These are phyloP conservation scores for Candida arabinofermentans DNA, from an alignment of 805 yeast genomes.

Conservation along the genomic window DNA sequence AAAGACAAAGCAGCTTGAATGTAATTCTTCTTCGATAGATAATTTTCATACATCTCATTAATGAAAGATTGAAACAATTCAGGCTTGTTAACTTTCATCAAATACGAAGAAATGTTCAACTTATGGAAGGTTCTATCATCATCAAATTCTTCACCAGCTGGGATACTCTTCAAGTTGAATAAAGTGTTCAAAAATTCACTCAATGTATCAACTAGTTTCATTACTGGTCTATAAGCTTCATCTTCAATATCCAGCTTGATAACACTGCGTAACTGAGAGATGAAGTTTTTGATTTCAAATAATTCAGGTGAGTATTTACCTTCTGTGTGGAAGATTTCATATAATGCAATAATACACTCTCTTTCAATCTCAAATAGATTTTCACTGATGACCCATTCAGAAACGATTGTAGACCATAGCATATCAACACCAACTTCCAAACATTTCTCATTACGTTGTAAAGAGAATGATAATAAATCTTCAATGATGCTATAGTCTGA, in stretches of 20 bases:
- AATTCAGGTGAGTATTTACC: constrained; percentile 50
- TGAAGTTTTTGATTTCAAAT: constrained; percentile 51
- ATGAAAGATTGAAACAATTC: constrained; percentile 78
- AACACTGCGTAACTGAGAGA: constrained; percentile 44
- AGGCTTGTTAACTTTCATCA: constrained; percentile 74
- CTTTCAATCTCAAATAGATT: constrained; percentile 56
- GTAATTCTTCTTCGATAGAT: constrained; percentile 53
- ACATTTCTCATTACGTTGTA: constrained; percentile 62
- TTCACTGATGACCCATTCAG: constrained; percentile 59
- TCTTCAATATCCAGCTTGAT: constrained; percentile 60
- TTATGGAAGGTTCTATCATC: constrained; percentile 82
- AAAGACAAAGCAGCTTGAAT: constrained; percentile 83
- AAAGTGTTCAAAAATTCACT: constrained; percentile 61
- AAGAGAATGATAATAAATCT: constrained; percentile 61
- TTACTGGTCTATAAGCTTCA: constrained; percentile 49
- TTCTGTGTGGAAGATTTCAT: constrained; percentile 56
- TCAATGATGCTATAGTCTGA: constrained; percentile 58
- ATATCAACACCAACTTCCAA: constrained; percentile 60
- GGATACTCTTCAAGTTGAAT: constrained; percentile 67
- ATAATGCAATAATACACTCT: constrained; percentile 59
- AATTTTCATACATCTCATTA: constrained; percentile 65
- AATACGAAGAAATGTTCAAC: constrained; percentile 68
- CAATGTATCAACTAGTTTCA: constrained; percentile 49
- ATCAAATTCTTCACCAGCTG: constrained; percentile 77
- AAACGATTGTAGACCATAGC: constrained; percentile 67